Evolutionary conservation across 2,329 filamentous ascomycete species (phyloP).

Genomic region (Paracamarosporium sp.): DNA sequence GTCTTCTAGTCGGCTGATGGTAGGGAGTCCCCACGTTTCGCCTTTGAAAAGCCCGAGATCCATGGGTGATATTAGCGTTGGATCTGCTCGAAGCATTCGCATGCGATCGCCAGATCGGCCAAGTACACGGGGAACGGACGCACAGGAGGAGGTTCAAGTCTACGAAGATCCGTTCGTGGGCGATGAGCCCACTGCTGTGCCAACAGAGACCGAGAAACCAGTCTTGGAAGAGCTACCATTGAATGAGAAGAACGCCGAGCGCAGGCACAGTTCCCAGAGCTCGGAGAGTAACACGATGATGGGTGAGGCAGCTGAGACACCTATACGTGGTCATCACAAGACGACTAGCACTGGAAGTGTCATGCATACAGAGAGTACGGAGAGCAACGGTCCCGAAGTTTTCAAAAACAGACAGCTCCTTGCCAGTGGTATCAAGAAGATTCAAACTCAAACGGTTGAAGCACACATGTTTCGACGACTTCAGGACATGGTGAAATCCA

Average conservation of each 20-base stretch:
- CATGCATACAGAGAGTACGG: slow-evolving; percentile 37
- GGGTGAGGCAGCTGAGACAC: slow-evolving; percentile 33
- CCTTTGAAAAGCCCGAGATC: slow-evolving; percentile 38
- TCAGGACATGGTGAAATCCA: slow-evolving; percentile 75
- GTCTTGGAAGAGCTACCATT: slow-evolving; percentile 60
- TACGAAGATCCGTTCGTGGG: slow-evolving; percentile 61
- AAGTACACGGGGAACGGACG: slow-evolving; percentile 38
- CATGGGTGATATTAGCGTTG: slow-evolving; percentile 30
- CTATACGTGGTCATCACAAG: slow-evolving; percentile 42
- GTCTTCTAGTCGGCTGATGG: slow-evolving; percentile 31
- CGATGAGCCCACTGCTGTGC: slow-evolving; percentile 33
- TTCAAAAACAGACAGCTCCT: slow-evolving; percentile 64
- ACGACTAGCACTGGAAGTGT: slow-evolving; percentile 46
- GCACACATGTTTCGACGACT: slow-evolving; percentile 82
- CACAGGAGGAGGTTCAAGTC: slow-evolving; percentile 55
- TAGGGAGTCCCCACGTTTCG: slow-evolving; percentile 34
- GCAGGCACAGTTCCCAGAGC: slow-evolving; percentile 38
- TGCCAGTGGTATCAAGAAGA: slow-evolving; percentile 76
- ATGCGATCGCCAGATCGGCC: slow-evolving; percentile 42
- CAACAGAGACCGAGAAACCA: slow-evolving; percentile 46
- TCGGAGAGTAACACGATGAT: slow-evolving; percentile 34
- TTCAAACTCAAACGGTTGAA: slow-evolving; percentile 75
- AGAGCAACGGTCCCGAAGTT: slow-evolving; percentile 47
- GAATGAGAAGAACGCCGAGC: slow-evolving; percentile 53
- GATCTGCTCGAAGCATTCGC: slow-evolving; percentile 37